Conservation (phyloP, 176 grass and related monocot species). For the Triticum aestivum region DNA sequence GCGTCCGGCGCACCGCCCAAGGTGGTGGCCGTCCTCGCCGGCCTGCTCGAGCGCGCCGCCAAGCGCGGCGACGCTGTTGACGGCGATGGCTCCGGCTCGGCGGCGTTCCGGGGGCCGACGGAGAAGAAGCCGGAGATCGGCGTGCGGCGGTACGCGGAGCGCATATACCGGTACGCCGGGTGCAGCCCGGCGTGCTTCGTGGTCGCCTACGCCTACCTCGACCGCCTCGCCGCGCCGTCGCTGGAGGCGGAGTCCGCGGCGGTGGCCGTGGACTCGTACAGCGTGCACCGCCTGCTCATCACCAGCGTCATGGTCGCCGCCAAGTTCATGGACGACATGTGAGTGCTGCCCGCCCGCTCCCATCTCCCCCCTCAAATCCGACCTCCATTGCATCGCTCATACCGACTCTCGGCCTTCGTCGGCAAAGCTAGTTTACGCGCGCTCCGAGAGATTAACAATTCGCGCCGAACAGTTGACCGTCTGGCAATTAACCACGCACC, state of each 20-base stretch:
- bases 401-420: too few species aligned
- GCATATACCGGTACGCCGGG: conserved; percentile 66
- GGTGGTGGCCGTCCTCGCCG: conserved; percentile 52
- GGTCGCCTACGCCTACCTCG: conserved; percentile 71
- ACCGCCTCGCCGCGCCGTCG: conserved; percentile 41
- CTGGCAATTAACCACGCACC: too few species aligned
- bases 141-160: conserved; percentile 57
- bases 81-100: not conserved
- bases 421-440: too few species aligned
- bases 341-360: not conserved
- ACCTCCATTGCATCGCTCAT: too few species aligned
- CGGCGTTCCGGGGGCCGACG: conserved; percentile 42
- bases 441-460: too few species aligned
- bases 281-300: conserved; percentile 72
- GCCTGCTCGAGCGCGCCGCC: conserved; percentile 53
- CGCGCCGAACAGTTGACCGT: not conserved
- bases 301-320: conserved; percentile 62
- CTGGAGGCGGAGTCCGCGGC: not conserved
- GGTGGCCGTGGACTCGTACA: conserved; percentile 51
- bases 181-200: conserved; percentile 77
- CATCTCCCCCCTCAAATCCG: not conserved
- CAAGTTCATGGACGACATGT: conserved; percentile 78
- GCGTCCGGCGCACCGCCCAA: conserved; percentile 17
- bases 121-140: conserved; percentile 46
- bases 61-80: conserved; percentile 1